phyloP scores from a whole-genome alignment of 140 eudicot genomes.

The Oenanthe javanica region DNA sequence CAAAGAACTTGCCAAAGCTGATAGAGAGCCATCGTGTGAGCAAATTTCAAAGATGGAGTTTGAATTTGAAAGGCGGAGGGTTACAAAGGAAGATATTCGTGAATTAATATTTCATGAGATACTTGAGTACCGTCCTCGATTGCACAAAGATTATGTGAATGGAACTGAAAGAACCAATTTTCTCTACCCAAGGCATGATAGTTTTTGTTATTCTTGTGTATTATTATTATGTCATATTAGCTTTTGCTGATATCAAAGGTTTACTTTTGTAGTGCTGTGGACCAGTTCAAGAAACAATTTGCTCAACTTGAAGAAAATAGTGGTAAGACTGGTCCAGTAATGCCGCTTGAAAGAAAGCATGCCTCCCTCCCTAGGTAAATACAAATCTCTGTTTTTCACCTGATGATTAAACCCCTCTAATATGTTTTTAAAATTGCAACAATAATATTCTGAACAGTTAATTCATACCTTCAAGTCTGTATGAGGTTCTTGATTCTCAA shows the following conservation, averaged over 20 bases:
- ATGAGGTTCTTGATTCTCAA: too few species aligned
- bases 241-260: not conserved
- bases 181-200: slow-evolving; percentile 68
- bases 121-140: slow-evolving; percentile 81
- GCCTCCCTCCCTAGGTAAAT: too few species aligned
- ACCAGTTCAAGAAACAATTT: too few species aligned
- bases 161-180: slow-evolving; percentile 66
- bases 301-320: too few species aligned
- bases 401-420: too few species aligned
- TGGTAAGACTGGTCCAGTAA: too few species aligned
- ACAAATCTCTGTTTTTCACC: not conserved
- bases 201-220: not conserved
- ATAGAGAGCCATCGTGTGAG: slow-evolving; percentile 76
- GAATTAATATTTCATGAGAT: slow-evolving; percentile 74
- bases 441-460: too few species aligned
- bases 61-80: slow-evolving; percentile 81
- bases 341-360: too few species aligned
- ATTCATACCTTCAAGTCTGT: too few species aligned
- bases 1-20: slow-evolving; percentile 74
- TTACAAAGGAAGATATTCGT: slow-evolving; percentile 64
- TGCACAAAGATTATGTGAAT: slow-evolving; percentile 70
- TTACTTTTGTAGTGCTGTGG: not conserved
- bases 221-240: not conserved
- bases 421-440: too few species aligned
- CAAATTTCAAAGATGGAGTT: slow-evolving; percentile 75